Percentiles rank a stretch among this genome's conserved stretches.
Conservation (phyloP, 331 rosid genomes). For the Malus hybrid region DNA sequence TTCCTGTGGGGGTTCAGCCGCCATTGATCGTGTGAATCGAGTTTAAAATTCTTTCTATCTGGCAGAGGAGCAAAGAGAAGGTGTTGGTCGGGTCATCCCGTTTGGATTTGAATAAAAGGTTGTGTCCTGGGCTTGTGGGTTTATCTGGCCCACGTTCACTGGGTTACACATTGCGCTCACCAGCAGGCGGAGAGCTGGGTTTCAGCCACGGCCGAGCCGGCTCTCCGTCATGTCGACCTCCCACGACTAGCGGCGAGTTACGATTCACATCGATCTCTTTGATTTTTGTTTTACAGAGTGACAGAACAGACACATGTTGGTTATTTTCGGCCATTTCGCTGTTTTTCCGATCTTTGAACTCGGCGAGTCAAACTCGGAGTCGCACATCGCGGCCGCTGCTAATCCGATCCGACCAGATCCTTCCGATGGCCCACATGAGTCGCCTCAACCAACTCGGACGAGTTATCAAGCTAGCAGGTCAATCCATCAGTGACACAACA, state of each 20-base stretch:
- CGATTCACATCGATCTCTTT: not conserved
- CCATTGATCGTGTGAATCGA: constrained; percentile 25
- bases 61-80: too few species aligned
- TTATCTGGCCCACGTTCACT: too few species aligned
- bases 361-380: not conserved
- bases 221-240: constrained; percentile 67
- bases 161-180: constrained; percentile 42
- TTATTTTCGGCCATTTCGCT: constrained; percentile 23
- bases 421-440: not conserved
- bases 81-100: too few species aligned
- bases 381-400: not conserved
- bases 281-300: constrained; percentile 8
- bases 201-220: constrained; percentile 74
- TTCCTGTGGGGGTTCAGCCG: constrained; percentile 27
- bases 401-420: not conserved
- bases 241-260: not conserved
- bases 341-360: constrained; percentile 28
- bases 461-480: not conserved
- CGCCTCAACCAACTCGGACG: not conserved
- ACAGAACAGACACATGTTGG: constrained; percentile 25
- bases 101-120: too few species aligned
- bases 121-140: too few species aligned
- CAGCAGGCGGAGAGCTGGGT: constrained; percentile 68
- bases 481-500: not conserved
- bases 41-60: not conserved